Conservation (phyloP, 768 basidiomycete species). For the Pleurotus platypus region DNA sequence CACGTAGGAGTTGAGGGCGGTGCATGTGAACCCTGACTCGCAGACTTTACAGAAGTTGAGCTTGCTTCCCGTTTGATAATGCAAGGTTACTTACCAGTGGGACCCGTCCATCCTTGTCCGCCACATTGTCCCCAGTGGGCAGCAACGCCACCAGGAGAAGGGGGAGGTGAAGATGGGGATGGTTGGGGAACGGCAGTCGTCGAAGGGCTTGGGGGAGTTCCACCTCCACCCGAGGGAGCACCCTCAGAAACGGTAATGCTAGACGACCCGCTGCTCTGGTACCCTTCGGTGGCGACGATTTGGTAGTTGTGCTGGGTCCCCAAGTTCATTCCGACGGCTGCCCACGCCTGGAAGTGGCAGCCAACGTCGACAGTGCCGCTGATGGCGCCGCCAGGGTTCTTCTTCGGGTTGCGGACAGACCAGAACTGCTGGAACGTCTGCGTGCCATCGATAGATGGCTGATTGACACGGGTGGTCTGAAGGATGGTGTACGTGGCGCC, state of each 20-base stretch:
- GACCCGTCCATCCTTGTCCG: constrained; percentile 26
- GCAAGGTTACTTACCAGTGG: constrained; percentile 10
- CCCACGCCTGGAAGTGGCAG: constrained; percentile 45
- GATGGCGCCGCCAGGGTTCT: constrained; percentile 13
- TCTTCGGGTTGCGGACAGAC: constrained; percentile 36
- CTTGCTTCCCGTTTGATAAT: neutral
- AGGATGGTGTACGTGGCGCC: constrained; percentile 41
- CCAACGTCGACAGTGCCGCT: constrained; percentile 30
- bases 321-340: constrained; percentile 30
- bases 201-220: constrained; percentile 14
- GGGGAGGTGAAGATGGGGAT: constrained; percentile 13
- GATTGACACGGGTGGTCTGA: constrained; percentile 31
- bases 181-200: constrained; percentile 13
- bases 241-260: constrained; percentile 12
- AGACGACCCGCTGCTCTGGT: constrained; percentile 39
- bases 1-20: constrained; percentile 17
- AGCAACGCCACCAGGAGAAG: constrained; percentile 11
- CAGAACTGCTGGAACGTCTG: constrained; percentile 44
- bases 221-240: neutral
- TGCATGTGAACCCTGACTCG: constrained; percentile 18
- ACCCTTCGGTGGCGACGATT: constrained; percentile 45
- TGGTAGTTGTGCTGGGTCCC: constrained; percentile 37
- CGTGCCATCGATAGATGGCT: constrained; percentile 39
- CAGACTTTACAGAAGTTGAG: constrained; percentile 10
- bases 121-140: constrained; percentile 28